phyloP scores from a whole-genome alignment of 2,329 filamentous ascomycete species.

The Pseudogymnoascus sp. region DNA sequence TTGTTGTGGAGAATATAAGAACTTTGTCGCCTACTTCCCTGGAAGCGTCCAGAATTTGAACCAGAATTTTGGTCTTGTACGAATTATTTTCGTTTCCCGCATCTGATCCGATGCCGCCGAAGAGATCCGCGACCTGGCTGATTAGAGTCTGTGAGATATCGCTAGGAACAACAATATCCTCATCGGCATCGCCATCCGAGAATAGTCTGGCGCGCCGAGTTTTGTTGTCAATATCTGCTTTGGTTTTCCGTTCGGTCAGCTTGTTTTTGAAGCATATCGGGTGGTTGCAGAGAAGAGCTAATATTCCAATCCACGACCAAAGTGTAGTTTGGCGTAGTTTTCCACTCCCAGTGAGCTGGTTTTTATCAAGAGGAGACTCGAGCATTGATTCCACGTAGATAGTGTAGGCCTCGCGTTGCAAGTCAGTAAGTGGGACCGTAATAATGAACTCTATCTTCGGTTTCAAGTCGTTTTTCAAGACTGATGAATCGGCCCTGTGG shows the following conservation, averaged over 20 bases:
- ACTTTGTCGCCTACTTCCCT: slow-evolving; percentile 59
- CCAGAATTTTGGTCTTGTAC: slow-evolving; percentile 59
- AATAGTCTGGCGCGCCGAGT: neutral
- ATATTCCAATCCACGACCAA: slow-evolving; percentile 45
- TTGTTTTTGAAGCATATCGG: slow-evolving; percentile 39
- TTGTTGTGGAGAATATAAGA: slow-evolving; percentile 70
- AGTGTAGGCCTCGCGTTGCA: slow-evolving; percentile 58
- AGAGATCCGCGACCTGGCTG: neutral
- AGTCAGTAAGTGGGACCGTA: slow-evolving; percentile 56
- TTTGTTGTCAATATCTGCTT: neutral
- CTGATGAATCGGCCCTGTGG: slow-evolving; percentile 62
- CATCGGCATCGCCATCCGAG: slow-evolving; percentile 13
- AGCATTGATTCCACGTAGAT: slow-evolving; percentile 38
- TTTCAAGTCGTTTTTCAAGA: slow-evolving; percentile 58
- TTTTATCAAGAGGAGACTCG: slow-evolving; percentile 13
- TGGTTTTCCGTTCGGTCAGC: slow-evolving; percentile 32
- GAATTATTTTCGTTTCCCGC: slow-evolving; percentile 41
- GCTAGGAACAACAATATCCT: slow-evolving; percentile 6
- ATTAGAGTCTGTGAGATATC: neutral
- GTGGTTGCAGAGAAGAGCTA: slow-evolving; percentile 51
- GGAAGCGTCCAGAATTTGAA: slow-evolving; percentile 60
- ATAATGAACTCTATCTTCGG: slow-evolving; percentile 76
- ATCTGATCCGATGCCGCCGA: slow-evolving; percentile 21
- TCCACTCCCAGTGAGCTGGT: slow-evolving; percentile 24
- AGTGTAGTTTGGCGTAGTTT: slow-evolving; percentile 35